Base-by-base conservation (phyloP, 2,329 filamentous ascomycete genomes). In the Cladorrhinum sp. region DNA sequence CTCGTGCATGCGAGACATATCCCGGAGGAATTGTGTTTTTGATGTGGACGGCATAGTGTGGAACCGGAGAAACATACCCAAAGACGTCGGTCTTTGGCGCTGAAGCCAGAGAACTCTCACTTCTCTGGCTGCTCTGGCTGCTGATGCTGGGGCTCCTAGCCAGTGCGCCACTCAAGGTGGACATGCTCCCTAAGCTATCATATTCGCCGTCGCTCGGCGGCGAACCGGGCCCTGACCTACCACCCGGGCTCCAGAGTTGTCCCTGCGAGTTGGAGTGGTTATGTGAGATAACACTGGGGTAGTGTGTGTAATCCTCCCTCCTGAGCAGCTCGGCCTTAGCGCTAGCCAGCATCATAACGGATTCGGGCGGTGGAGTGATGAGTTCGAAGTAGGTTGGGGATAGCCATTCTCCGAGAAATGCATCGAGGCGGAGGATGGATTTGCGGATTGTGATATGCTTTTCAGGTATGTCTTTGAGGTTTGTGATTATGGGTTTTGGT, bases 361-460 rank as follows among this genome's bases (percentile, higher is more conserved):
- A 93, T 49, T 86, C 85, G 0, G 95, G 95, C 10, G 95, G 95
- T 2, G 92, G 91, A 0, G 90, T 93, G 65, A 97, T 97, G 56
- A 90, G 83, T 64, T 96, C 92, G 70, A 93, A 99, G 74, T 99
- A 99, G 70, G 93, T 89, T 1, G 92, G 91, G 1, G 90, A 91
- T 27, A 98, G 81, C 95, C 95, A 99, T 79, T 99, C 95, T 53
- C 95, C 93, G 0, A 99, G 81, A 71, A 96, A 97, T 0, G 93
- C 89, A 75, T 99, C 95, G 5, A 99, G 82, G 0, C 95, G 89
- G 52, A 99, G 76, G 9, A 87, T 80, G 2, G 84, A 78, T 64
- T 85, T 89, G 60, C 80, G 79, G 61, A 84, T 67, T 3, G 67
- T 65, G 5, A 29, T 36, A 4, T 9, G 8, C 13, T n/a, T 16